Percentiles rank a stretch among this genome's conserved stretches.
Evolutionary conservation across 73 alveolate species (phyloP).

Genomic region (Symbiodinium pilosum): DNA sequence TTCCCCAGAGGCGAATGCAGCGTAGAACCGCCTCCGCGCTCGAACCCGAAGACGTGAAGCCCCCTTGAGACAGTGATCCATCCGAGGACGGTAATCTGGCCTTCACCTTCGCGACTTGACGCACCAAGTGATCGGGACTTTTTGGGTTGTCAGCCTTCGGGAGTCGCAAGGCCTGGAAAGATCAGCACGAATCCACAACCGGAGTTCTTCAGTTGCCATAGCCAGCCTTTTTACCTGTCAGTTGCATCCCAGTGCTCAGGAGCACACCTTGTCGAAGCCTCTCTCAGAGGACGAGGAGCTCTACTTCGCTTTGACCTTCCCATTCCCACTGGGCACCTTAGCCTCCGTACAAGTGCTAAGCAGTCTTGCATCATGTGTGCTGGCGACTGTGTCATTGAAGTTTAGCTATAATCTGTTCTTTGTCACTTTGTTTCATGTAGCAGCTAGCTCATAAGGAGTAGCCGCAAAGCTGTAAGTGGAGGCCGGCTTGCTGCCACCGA

Average conservation of each 20-base stretch:
- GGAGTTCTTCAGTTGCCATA: too few species aligned
- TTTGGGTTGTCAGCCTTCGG: too few species aligned
- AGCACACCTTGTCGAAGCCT: slow-evolving; percentile 40
- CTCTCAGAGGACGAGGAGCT: slow-evolving; percentile 67
- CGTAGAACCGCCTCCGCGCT: neutral
- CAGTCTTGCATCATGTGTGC: neutral
- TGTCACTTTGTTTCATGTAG: neutral
- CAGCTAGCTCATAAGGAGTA: neutral
- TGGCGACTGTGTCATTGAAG: neutral
- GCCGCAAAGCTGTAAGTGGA: neutral
- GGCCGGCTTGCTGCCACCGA: too few species aligned
- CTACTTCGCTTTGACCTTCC: slow-evolving; percentile 80
- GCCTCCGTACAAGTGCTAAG: neutral
- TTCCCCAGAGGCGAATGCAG: too few species aligned
- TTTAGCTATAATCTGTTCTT: neutral
- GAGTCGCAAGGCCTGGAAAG: too few species aligned
- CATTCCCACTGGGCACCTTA: slow-evolving; percentile 29
- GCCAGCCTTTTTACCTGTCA: too few species aligned
- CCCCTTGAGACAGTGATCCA: neutral
- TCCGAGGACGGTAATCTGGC: slow-evolving; percentile 67
- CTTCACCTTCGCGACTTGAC: slow-evolving; percentile 45
- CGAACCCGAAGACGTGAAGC: neutral
- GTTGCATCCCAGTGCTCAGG: neutral
- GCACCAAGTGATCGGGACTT: too few species aligned
- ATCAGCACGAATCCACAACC: too few species aligned